Evolutionary conservation across 306 rosid genomes (phyloP), one percentile per base, ranked within the genome.

Genomic region (Ochetophila trinervis): DNA sequence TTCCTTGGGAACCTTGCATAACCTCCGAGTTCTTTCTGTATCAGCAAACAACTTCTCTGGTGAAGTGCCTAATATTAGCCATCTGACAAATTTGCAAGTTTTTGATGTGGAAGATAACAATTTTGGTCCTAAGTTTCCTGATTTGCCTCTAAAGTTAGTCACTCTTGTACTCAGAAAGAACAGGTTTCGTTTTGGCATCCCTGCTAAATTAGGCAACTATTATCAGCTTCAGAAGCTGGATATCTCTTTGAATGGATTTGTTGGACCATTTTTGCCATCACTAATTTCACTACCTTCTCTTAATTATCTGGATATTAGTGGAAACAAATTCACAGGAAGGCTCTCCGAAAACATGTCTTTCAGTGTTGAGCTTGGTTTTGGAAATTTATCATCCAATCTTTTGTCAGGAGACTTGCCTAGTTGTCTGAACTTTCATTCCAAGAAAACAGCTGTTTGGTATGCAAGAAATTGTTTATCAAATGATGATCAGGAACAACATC

Each of bases 111-210:
- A 86, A 66, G 82, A 68, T 56, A 87, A 90, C 75, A 54, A 62
- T 59, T 73, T 93, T 17, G 99, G 99, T 65, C 91, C 86, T 24
- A 81, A 81, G 60, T 86, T 93, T 65, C 97, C 99, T n/a, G 71
- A 55, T 56, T 76, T 93, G 34, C 87, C 87, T 22, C 66, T 63
- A 53, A 90, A 86, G 75, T 18, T 90, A 53, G 78, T 80, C 68
- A 84, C 80, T 13, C 78, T 93, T 62, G 88, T 81, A 70, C 91
- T 93, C 5, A 84, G 86, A 70, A 86, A 84, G 52, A 93, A 93
- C 68, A 79, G 77, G 66, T 90, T 93, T 71, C 75, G 75, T 37
- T 69, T 78, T 20, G 76, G 87, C 37, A 49, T 93, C 15, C 93
- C 90, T 66, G 73, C 89, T 63, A 66, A 74, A 67, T 58, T 87